These are phyloP conservation scores for Mycosphaerelloides madeirae DNA, from an alignment of 2,329 filamentous ascomycete genomes.

Conservation along the genomic window DNA sequence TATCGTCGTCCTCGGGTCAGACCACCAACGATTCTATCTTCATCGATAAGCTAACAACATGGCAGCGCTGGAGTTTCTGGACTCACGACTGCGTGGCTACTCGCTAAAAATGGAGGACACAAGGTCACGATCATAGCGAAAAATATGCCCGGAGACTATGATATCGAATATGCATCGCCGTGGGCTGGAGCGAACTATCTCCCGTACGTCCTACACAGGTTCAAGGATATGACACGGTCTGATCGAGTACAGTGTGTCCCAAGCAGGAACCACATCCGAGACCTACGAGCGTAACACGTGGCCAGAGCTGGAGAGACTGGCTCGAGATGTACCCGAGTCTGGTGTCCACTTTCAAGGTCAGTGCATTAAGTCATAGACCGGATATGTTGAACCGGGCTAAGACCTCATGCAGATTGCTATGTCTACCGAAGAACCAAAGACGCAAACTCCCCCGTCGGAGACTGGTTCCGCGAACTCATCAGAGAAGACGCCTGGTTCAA, in stretches of 20 bases:
- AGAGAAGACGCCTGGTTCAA: slow-evolving; percentile 68
- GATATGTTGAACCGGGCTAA: background rate
- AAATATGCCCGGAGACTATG: slow-evolving; percentile 90
- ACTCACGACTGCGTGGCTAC: slow-evolving; percentile 59
- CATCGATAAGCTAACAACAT: slow-evolving; percentile 7
- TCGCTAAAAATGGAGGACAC: slow-evolving; percentile 53
- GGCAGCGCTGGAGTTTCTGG: slow-evolving; percentile 57
- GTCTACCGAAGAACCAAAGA: slow-evolving; percentile 62
- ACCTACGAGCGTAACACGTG: slow-evolving; percentile 43
- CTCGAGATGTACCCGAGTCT: slow-evolving; percentile 64
- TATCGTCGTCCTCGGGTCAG: slow-evolving; percentile 48
- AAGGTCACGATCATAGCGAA: slow-evolving; percentile 71
- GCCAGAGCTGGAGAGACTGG: slow-evolving; percentile 41
- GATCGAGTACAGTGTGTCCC: slow-evolving; percentile 31
- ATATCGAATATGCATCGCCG: slow-evolving; percentile 83
- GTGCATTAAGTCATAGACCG: background rate
- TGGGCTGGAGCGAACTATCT: slow-evolving; percentile 81
- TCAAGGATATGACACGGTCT: background rate
- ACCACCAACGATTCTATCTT: background rate
- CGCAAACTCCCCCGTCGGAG: slow-evolving; percentile 46
- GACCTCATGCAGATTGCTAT: slow-evolving; percentile 40
- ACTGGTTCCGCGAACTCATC: slow-evolving; percentile 62
- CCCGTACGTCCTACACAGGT: slow-evolving; percentile 39
- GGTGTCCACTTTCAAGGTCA: slow-evolving; percentile 69
- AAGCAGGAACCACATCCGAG: slow-evolving; percentile 36